These are phyloP conservation scores for Fusarium secorum DNA, from an alignment of 2,329 filamentous ascomycete genomes.

Conservation along the genomic window DNA sequence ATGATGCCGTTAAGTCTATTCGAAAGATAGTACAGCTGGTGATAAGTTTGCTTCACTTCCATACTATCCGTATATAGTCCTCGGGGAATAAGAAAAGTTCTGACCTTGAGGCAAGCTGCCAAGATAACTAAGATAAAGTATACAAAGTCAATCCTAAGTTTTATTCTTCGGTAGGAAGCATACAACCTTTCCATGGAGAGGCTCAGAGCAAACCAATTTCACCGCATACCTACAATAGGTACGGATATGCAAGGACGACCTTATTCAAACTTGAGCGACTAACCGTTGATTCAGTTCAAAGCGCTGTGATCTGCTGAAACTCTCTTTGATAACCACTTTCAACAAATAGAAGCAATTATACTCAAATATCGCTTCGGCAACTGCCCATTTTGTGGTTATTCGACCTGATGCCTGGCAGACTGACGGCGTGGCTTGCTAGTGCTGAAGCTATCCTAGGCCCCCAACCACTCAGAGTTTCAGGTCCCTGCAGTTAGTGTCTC, in stretches of 20 bases:
- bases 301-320: not conserved
- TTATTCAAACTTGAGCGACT: not conserved
- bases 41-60: too few species aligned
- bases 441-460: constrained; percentile 17
- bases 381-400: not conserved
- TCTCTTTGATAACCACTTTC: not conserved
- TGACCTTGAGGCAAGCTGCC: not conserved
- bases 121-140: not conserved
- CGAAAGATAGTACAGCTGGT: not conserved
- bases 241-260: not conserved
- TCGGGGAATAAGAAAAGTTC: not conserved
- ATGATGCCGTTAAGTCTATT: not conserved
- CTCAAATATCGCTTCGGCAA: constrained; percentile 1
- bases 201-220: not conserved
- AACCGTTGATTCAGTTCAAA: not conserved
- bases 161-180: not conserved
- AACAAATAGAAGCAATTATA: not conserved
- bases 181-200: not conserved
- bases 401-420: not conserved
- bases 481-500: not conserved
- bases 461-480: constrained; percentile 31
- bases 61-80: not conserved
- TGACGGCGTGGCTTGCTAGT: constrained; percentile 28
- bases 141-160: not conserved
- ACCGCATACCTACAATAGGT: not conserved